Conservation (phyloP, 2,329 filamentous ascomycete genomes). For the Ophioceras dolichostomum region DNA sequence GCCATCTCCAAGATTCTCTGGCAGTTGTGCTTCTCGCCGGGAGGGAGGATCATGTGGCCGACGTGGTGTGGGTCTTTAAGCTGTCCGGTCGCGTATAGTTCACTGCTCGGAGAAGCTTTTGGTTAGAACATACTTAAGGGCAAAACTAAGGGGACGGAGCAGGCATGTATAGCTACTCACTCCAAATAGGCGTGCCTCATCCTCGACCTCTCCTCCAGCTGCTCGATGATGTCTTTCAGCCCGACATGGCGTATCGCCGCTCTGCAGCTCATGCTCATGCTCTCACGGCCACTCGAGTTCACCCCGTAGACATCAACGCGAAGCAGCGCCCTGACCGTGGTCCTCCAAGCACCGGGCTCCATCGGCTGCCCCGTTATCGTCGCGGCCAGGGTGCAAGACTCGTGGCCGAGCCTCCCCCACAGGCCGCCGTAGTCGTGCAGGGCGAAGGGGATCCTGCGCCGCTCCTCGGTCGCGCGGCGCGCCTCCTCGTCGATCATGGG, state of each 20-base stretch:
- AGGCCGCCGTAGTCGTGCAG: slow-evolving; percentile 35
- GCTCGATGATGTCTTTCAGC: slow-evolving; percentile 38
- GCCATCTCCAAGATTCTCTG: slow-evolving; percentile 41
- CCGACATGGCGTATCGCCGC: slow-evolving; percentile 25
- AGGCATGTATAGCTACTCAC: too few species aligned
- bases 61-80: slow-evolving; percentile 9
- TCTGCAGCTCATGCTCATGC: not conserved
- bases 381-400: not conserved
- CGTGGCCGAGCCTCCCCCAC: slow-evolving; percentile 24
- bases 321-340: slow-evolving; percentile 38
- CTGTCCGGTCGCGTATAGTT: slow-evolving; percentile 19
- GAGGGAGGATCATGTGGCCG: slow-evolving; percentile 17
- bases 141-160: too few species aligned
- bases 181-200: slow-evolving; percentile 38
- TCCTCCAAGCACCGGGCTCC: slow-evolving; percentile 40
- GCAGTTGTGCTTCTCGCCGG: slow-evolving; percentile 30
- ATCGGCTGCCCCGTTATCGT: slow-evolving; percentile 21
- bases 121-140: too few species aligned
- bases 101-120: not conserved
- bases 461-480: slow-evolving; percentile 24
- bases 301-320: slow-evolving; percentile 46
- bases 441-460: slow-evolving; percentile 29
- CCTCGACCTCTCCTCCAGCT: slow-evolving; percentile 38
- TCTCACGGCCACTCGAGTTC: slow-evolving; percentile 4
- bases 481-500: slow-evolving; percentile 41